Evolutionary conservation across 78 protist species (phyloP), one percentile per base, ranked within the genome.

Genomic region (Tieghemostelium lacteum): DNA sequence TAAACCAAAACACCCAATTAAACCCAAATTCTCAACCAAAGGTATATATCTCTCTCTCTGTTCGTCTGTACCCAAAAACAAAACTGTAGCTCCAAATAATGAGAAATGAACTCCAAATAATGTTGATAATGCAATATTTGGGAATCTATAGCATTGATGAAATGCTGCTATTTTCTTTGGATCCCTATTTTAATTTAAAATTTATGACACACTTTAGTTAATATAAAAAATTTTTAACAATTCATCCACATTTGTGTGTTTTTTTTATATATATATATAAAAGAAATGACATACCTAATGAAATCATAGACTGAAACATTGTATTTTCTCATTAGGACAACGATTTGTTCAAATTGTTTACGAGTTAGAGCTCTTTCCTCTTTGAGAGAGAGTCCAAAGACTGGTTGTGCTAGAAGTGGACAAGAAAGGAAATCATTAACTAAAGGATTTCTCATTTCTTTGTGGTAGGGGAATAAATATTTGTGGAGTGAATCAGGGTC

Each of bases 81-180:
- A 52, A 69, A 66, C 58, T 19, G 91, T 57, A 40, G 80, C 66
- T 31, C 91, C 91, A 83, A 83, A 83, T 64, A 83, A 58, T 16
- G 91, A 69, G 57, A 58, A 69, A 49, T 83, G 91, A 1, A 83
- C 91, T 16, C 91, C 91, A 45, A 83, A 67, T 64, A 83, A 69
- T 3, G 91, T 83, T 73, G 91, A 39, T 1, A 50, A 36, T 17
- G 77, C 42, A 8, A 71, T 60, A 45, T 83, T 83, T 29, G 26
- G 5, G 6, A 83, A 36, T 57, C 91, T 58, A 36, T 83, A 83
- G 39, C 75, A 58, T 58, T 83, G 91, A 29, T 76, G 66, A 50
- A 73, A 83, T 24, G 75, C 78, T 36, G 91, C 91, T 33, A 83
- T 0, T 42, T 69, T 66, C 8, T 62, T 69, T 58, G 91, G 91